Conservation (phyloP, 2,329 filamentous ascomycete genomes). For the Gaeumannomyces tritici region DNA sequence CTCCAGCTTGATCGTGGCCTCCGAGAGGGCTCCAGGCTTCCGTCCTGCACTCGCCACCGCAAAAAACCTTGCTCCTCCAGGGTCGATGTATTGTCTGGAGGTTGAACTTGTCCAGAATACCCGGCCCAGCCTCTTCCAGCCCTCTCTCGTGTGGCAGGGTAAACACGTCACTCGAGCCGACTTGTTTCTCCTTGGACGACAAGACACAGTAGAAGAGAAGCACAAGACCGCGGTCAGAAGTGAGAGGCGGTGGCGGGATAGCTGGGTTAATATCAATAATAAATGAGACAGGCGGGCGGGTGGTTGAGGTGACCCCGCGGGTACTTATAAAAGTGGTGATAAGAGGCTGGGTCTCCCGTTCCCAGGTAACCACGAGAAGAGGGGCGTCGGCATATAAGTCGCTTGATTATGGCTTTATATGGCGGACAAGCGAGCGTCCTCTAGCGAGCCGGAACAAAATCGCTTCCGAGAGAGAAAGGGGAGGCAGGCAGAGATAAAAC, state of each 20-base stretch:
- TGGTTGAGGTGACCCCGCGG: too few relatives aligned
- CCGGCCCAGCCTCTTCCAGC: constrained; percentile 15
- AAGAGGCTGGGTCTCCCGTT: neutral
- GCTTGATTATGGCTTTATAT: neutral
- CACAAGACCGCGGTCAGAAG: neutral
- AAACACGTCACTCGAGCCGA: neutral
- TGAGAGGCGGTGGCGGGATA: neutral
- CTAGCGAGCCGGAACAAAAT: neutral
- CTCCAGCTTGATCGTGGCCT: neutral
- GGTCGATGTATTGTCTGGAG: neutral
- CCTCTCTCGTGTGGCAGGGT: constrained; percentile 6
- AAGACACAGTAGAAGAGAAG: neutral
- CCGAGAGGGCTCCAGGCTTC: constrained; percentile 5
- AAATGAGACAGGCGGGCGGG: neutral
- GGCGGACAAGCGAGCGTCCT: neutral
- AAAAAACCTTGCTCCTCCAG: neutral
- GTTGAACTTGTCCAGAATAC: constrained; percentile 9
- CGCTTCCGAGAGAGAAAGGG: neutral
- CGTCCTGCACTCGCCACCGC: neutral
- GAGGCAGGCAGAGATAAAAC: neutral
- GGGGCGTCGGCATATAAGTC: neutral
- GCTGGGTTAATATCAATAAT: neutral
- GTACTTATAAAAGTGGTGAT: neutral
- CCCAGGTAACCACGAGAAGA: neutral
- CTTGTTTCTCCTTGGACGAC: neutral